These are phyloP conservation scores for Apiotrichum brassicae DNA, from an alignment of 1,284 basidiomycete species.

Conservation along the genomic window DNA sequence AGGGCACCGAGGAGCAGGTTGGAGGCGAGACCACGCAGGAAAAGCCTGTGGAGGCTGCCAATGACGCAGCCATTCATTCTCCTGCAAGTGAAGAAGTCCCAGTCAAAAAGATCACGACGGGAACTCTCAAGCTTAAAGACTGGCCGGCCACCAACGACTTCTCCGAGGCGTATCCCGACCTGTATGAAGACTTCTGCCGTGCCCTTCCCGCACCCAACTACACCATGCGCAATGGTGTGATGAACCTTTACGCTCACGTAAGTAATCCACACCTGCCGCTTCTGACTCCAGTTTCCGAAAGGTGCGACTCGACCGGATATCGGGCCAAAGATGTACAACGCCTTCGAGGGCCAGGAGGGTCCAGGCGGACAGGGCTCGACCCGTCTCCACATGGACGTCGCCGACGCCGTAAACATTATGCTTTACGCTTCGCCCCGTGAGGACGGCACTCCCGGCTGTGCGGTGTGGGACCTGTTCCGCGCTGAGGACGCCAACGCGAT, in stretches of 20 bases:
- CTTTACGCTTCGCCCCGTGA: slow-evolving; percentile 59
- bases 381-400: slow-evolving; percentile 91
- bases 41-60: too few relatives aligned
- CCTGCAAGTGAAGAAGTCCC: background rate
- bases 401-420: slow-evolving; percentile 91
- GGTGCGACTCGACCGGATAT: slow-evolving; percentile 82
- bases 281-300: slow-evolving; percentile 66
- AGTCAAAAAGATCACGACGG: too few relatives aligned
- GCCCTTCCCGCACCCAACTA: slow-evolving; percentile 82
- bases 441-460: slow-evolving; percentile 66
- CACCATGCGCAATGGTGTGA: slow-evolving; percentile 76
- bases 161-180: slow-evolving; percentile 68
- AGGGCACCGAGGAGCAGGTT: background rate
- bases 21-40: too few relatives aligned
- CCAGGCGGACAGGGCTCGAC: slow-evolving; percentile 50
- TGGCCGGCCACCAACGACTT: slow-evolving; percentile 88
- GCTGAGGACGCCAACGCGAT: slow-evolving; percentile 75
- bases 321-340: slow-evolving; percentile 59
- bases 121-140: slow-evolving; percentile 75
- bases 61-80: too few relatives aligned
- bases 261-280: slow-evolving; percentile 7
- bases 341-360: slow-evolving; percentile 35
- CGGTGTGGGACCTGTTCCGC: slow-evolving; percentile 86
- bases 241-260: slow-evolving; percentile 63
- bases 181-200: slow-evolving; percentile 79